These are phyloP conservation scores for Artomyces pyxidatus DNA, from an alignment of 768 basidiomycete genomes.

Conservation along the genomic window DNA sequence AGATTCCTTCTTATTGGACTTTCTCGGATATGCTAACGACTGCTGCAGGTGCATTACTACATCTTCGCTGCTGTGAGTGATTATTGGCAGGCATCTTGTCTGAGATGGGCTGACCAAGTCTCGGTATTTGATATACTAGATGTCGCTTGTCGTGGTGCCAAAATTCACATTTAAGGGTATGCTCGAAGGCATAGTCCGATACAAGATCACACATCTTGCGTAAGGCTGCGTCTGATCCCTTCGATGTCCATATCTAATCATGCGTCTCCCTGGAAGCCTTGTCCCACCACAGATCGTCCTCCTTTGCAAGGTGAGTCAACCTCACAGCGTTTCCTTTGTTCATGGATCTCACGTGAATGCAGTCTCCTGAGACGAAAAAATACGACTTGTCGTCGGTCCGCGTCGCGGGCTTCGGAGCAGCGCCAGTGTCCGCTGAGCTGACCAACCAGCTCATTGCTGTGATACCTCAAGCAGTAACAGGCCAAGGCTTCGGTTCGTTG, in stretches of 20 bases:
- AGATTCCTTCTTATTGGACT: no score
- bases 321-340: not conserved
- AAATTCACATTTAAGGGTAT: slow-evolving; percentile 26
- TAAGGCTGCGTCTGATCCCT: no score
- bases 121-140: slow-evolving; percentile 10
- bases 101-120: not conserved
- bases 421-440: slow-evolving; percentile 27
- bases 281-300: slow-evolving; percentile 25
- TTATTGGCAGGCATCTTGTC: not conserved
- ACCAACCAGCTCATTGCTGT: slow-evolving; percentile 35
- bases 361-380: slow-evolving; percentile 24
- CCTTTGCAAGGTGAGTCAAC: slow-evolving; percentile 21
- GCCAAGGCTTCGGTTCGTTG: slow-evolving; percentile 49
- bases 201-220: slow-evolving; percentile 25
- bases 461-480: slow-evolving; percentile 46
- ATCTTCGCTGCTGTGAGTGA: slow-evolving; percentile 21
- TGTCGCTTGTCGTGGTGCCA: slow-evolving; percentile 24
- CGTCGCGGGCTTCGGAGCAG: slow-evolving; percentile 24
- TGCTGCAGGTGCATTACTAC: slow-evolving; percentile 20
- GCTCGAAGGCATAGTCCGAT: slow-evolving; percentile 24
- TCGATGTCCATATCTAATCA: no score
- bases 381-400: slow-evolving; percentile 23
- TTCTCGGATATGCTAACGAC: no score
- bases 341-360: no score
- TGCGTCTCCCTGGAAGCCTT: slow-evolving; percentile 14